Percentiles rank a stretch among this genome's conserved stretches.
phyloP scores from a whole-genome alignment of 2,329 filamentous ascomycete species.

The Hypoxylon sp. region DNA sequence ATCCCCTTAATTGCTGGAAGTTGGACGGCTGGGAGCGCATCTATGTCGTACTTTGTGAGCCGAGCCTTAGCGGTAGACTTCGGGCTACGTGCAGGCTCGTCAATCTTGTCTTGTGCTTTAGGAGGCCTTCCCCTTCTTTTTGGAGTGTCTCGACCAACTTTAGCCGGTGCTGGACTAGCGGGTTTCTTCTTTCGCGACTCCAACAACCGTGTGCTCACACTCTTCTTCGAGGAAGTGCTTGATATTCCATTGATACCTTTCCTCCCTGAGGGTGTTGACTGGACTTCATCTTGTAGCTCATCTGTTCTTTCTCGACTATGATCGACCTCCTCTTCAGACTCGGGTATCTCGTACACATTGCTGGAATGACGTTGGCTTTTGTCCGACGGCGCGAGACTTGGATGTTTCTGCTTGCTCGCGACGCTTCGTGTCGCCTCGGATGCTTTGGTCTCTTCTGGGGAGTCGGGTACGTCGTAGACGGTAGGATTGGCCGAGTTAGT shows the following conservation, averaged over 20 bases:
- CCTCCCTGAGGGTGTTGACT: conserved; percentile 27
- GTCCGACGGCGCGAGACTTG: conserved; percentile 29
- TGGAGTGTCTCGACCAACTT: conserved; percentile 16
- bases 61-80: conserved; percentile 26
- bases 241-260: conserved; percentile 17
- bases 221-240: conserved; percentile 25
- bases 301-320: conserved; percentile 3
- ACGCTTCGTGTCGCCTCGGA: conserved; percentile 12
- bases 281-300: conserved; percentile 19
- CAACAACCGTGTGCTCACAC: conserved; percentile 25
- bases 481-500: conserved; percentile 19
- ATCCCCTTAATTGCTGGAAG: conserved; percentile 61
- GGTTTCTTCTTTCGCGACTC: conserved; percentile 32
- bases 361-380: conserved; percentile 21
- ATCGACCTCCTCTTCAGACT: conserved; percentile 42
- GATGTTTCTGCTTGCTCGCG: conserved; percentile 40
- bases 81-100: conserved; percentile 4
- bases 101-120: conserved; percentile 18
- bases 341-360: conserved; percentile 43
- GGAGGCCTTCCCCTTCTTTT: conserved; percentile 39
- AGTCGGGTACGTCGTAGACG: conserved; percentile 37
- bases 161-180: conserved; percentile 2
- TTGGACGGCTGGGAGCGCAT: conserved; percentile 21
- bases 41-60: conserved; percentile 10
- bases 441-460: conserved; percentile 30